Conservation (phyloP, 805 yeast species). For the Saccharomyces paradoxus region DNA sequence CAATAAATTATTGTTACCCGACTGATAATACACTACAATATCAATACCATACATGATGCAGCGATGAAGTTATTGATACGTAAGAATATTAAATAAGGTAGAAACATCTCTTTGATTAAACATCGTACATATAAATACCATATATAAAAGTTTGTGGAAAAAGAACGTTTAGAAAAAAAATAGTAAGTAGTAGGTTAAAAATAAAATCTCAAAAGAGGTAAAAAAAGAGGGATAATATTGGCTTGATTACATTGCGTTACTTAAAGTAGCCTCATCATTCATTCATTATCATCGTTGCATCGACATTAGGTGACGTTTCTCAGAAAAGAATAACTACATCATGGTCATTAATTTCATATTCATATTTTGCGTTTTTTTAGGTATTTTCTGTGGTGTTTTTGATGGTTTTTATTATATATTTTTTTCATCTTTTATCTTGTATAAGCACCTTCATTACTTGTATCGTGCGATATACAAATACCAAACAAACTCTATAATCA, state of each 20-base stretch:
- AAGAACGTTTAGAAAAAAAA: neutral
- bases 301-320: neutral
- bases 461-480: neutral
- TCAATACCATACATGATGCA: neutral
- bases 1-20: neutral
- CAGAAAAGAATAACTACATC: neutral
- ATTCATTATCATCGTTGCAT: neutral
- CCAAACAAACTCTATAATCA: neutral
- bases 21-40: neutral
- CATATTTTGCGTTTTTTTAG: neutral
- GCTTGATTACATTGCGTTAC: neutral
- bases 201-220: neutral
- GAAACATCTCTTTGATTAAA: neutral
- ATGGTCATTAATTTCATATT: neutral
- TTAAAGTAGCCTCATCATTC: neutral
- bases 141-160: neutral
- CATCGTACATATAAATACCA: neutral
- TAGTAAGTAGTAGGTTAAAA: neutral
- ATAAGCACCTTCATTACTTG: neutral
- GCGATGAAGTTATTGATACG: no score
- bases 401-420: neutral
- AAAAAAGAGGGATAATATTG: neutral
- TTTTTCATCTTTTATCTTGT: neutral
- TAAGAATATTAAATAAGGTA: neutral
- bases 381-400: neutral